Percentiles rank a stretch among this genome's conserved stretches.
Evolutionary conservation across 2,329 filamentous ascomycete genomes (phyloP).

Genomic region (Lachnellula subtilissima): DNA sequence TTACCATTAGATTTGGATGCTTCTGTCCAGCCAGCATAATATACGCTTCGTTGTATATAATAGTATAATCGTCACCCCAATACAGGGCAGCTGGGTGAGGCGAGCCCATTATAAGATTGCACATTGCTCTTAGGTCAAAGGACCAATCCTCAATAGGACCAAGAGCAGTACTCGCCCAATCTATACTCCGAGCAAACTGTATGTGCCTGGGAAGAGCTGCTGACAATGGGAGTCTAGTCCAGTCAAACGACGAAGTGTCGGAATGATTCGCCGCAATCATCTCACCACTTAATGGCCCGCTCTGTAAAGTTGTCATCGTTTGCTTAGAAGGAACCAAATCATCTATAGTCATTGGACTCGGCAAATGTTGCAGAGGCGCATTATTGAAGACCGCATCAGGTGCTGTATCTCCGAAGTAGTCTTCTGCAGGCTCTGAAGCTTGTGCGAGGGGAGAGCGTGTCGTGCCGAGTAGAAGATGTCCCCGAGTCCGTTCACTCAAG

Average conservation of each 20-base stretch:
- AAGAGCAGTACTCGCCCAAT: slow-evolving; percentile 69
- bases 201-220: slow-evolving; percentile 65
- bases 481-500: slow-evolving; percentile 15
- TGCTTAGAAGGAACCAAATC: slow-evolving; percentile 10
- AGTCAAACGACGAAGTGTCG: slow-evolving; percentile 53
- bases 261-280: slow-evolving; percentile 12
- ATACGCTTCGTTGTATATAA: slow-evolving; percentile 70
- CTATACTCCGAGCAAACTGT: slow-evolving; percentile 63
- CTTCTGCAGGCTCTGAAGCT: slow-evolving; percentile 14
- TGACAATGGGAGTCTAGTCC: slow-evolving; percentile 63
- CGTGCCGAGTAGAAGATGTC: background rate
- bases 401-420: slow-evolving; percentile 27
- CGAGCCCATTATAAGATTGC: slow-evolving; percentile 75
- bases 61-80: slow-evolving; percentile 66
- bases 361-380: background rate
- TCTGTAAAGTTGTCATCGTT: slow-evolving; percentile 16
- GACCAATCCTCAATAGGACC: slow-evolving; percentile 73
- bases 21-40: slow-evolving; percentile 68
- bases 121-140: slow-evolving; percentile 68
- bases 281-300: slow-evolving; percentile 5
- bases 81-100: slow-evolving; percentile 74
- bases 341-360: slow-evolving; percentile 5
- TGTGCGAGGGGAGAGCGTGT: slow-evolving; percentile 13
- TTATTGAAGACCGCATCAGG: background rate
- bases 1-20: slow-evolving; percentile 65